These are phyloP conservation scores for Nicotiana obtusifolia DNA, from an alignment of 257 asterid species.

Conservation along the genomic window DNA sequence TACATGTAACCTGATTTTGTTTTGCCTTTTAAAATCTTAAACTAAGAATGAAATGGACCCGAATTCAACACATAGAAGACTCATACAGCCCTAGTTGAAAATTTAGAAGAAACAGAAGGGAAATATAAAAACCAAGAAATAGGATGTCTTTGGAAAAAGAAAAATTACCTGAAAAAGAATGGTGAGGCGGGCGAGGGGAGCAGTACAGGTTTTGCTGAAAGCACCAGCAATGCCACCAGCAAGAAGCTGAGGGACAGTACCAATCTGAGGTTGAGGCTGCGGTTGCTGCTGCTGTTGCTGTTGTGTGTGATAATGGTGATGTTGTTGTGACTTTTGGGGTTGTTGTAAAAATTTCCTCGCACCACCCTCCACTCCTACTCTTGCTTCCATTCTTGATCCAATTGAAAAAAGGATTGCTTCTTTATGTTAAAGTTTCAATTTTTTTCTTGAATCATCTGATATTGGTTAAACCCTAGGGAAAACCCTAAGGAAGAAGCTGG, in stretches of 20 bases:
- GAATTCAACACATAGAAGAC: too few relatives aligned
- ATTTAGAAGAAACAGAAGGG: neutral
- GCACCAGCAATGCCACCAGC: constrained; percentile 98
- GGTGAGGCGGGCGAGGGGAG: constrained; percentile 89
- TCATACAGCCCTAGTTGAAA: neutral
- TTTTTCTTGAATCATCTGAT: neutral
- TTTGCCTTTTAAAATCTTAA: too few relatives aligned
- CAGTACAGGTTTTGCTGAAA: constrained; percentile 92
- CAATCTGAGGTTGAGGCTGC: constrained; percentile 55
- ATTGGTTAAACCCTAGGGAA: constrained; percentile 7
- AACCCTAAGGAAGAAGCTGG: neutral
- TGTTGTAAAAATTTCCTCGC: constrained; percentile 52
- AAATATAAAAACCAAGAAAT: neutral
- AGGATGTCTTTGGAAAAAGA: neutral
- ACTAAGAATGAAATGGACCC: too few relatives aligned
- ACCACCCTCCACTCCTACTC: constrained; percentile 81
- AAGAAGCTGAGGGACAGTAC: constrained; percentile 81
- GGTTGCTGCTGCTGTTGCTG: constrained; percentile 28
- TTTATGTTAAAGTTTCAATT: neutral
- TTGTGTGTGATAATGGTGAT: constrained; percentile 35
- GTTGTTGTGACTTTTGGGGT: constrained; percentile 22
- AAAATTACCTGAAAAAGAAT: constrained; percentile 75
- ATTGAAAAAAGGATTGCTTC: neutral
- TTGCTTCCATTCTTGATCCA: constrained; percentile 56
- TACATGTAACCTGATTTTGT: neutral